Evolutionary conservation across 306 rosid species (phyloP).

Genomic region (Crotalaria pallida): DNA sequence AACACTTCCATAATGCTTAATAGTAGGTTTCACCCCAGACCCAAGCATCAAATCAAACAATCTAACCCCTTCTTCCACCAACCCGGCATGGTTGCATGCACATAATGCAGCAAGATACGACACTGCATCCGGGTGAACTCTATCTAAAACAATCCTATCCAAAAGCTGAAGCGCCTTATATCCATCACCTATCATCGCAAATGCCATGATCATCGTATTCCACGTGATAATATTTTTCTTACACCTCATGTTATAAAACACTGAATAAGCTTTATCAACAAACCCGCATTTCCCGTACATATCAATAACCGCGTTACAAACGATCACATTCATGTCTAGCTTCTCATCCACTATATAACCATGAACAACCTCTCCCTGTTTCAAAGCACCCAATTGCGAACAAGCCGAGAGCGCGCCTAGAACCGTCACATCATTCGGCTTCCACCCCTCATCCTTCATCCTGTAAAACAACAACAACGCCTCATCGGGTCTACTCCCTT

Average conservation of each 20-base stretch:
- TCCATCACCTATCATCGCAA: constrained; percentile 76
- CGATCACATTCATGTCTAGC: constrained; percentile 54
- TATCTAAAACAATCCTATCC: constrained; percentile 37
- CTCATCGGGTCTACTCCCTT: constrained; percentile 60
- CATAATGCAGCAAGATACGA: constrained; percentile 77
- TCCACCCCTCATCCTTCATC: constrained; percentile 62
- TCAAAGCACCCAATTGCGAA: constrained; percentile 77
- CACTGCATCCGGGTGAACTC: constrained; percentile 50
- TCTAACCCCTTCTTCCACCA: constrained; percentile 71
- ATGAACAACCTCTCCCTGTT: constrained; percentile 53
- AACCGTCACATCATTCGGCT: constrained; percentile 71
- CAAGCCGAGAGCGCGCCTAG: constrained; percentile 73
- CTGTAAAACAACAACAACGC: constrained; percentile 58
- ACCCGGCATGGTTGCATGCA: constrained; percentile 81
- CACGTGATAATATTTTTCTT: constrained; percentile 64
- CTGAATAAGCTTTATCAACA: constrained; percentile 58
- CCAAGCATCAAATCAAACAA: constrained; percentile 53
- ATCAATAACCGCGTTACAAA: constrained; percentile 84
- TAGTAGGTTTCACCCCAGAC: constrained; percentile 42
- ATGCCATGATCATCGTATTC: constrained; percentile 85
- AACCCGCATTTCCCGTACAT: constrained; percentile 83
- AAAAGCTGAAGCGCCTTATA: constrained; percentile 58
- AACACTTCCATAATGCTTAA: constrained; percentile 78
- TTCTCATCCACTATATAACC: constrained; percentile 41
- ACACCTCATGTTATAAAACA: constrained; percentile 54